Evolutionary conservation across 176 grass and related monocot genomes (phyloP), one percentile per base, ranked within the genome.

Genomic region (Aegilops umbellulata): DNA sequence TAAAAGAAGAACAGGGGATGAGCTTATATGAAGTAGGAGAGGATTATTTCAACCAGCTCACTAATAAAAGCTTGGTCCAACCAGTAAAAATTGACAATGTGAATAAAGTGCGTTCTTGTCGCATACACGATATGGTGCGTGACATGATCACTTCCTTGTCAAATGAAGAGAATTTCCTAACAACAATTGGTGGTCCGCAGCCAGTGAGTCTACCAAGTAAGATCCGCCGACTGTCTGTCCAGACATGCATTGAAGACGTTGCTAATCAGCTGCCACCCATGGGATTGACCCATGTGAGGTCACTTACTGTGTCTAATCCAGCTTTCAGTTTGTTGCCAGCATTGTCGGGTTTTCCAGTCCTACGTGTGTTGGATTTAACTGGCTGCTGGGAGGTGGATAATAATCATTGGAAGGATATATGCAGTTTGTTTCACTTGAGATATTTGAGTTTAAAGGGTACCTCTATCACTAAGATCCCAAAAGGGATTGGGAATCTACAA

Each of bases 371-470:
- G 44, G 15, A 78, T 57, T 41, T 85, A 15, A 22, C 1, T 4
- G 0, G 0, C 3, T 84, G 70, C 2, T 0, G 0, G 9, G 1
- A 24, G 11, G 17, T 86, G 2, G 2, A 10, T 24, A 35, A 35
- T 35, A 35, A 35, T 35, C 34, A 7, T 35, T 35, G 34, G 34
- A 35, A 7, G 34, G 6, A 61, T 9, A 61, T 86, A 0, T 86
- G 84, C 34, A 61, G 5, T 10, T 4, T 71, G 7, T 61, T 86
- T 32, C 64, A 86, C 7, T 26, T 35, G 6, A 35, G 34, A 35
- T 35, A 35, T 35, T 35, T 35, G 34, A 35, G 34, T 35, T 35
- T 35, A 79, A 0, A 0, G 1, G 0, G 0, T 0, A 16, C 15
- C 1, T 10, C 1, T 41, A 69, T 86, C 17, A 79, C 64, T 11